Percentiles rank a stretch among this genome's conserved stretches.
These are phyloP conservation scores for Citrullus amarus DNA, from an alignment of 306 rosid species.

Conservation along the genomic window DNA sequence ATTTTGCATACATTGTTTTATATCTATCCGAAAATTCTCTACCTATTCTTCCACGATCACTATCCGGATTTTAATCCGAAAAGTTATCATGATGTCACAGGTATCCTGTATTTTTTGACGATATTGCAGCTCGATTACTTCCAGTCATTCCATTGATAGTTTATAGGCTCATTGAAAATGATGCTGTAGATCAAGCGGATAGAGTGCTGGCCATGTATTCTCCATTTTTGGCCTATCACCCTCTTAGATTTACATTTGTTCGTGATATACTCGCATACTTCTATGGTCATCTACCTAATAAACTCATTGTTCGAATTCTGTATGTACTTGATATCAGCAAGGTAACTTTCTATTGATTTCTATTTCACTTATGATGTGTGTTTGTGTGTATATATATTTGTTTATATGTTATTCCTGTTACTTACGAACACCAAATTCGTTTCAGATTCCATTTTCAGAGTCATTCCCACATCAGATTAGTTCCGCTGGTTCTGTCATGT, in stretches of 20 bases:
- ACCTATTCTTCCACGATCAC: background rate
- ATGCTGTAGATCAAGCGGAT: constrained; percentile 75
- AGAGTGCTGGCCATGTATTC: constrained; percentile 55
- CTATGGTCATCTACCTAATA: constrained; percentile 80
- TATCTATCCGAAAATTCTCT: background rate
- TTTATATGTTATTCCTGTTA: constrained; percentile 6
- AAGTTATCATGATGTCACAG: constrained; percentile 21
- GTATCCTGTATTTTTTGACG: constrained; percentile 88
- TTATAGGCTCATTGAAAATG: constrained; percentile 91
- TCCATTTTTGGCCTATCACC: constrained; percentile 60
- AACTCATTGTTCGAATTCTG: constrained; percentile 74
- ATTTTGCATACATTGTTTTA: background rate
- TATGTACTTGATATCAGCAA: constrained; percentile 65
- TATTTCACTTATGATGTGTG: constrained; percentile 10
- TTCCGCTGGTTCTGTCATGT: constrained; percentile 58
- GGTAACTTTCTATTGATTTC: constrained; percentile 33
- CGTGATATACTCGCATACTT: constrained; percentile 97
- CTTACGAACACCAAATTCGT: constrained; percentile 17
- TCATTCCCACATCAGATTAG: constrained; percentile 75
- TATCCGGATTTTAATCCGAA: background rate
- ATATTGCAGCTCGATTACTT: constrained; percentile 83
- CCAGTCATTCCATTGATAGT: constrained; percentile 87
- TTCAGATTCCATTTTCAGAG: constrained; percentile 90
- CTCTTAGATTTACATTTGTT: constrained; percentile 86
- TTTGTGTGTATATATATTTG: background rate